Percentiles rank a stretch among this genome's conserved stretches.
These are phyloP conservation scores for Hymenoscyphus occultus DNA, from an alignment of 2,329 filamentous ascomycete species.

Conservation along the genomic window DNA sequence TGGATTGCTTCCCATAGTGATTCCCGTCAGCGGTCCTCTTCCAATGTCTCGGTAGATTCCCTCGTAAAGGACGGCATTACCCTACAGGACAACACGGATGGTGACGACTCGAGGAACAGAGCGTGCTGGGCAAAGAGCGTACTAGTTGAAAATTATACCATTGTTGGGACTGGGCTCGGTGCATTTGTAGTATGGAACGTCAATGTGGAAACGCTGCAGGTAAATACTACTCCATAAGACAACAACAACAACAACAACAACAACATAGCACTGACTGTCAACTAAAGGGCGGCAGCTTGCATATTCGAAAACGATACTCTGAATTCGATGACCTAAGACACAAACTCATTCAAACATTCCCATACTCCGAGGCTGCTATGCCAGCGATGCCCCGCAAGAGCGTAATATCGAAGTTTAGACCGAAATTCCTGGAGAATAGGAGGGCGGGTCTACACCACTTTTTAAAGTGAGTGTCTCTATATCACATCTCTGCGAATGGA, in stretches of 20 bases:
- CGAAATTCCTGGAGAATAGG: slow-evolving; percentile 81
- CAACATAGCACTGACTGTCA: too few species aligned
- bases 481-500: background rate
- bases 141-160: slow-evolving; percentile 53
- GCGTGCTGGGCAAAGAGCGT: slow-evolving; percentile 66
- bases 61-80: slow-evolving; percentile 55
- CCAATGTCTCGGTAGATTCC: slow-evolving; percentile 47
- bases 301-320: slow-evolving; percentile 75
- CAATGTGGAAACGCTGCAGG: slow-evolving; percentile 78
- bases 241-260: background rate
- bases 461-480: slow-evolving; percentile 65
- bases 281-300: slow-evolving; percentile 57
- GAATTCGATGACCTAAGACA: slow-evolving; percentile 84
- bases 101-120: slow-evolving; percentile 50
- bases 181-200: slow-evolving; percentile 96
- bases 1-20: slow-evolving; percentile 38
- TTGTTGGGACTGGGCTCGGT: slow-evolving; percentile 52
- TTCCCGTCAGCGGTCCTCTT: slow-evolving; percentile 35
- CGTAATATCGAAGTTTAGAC: slow-evolving; percentile 79
- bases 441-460: slow-evolving; percentile 86
- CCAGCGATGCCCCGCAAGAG: slow-evolving; percentile 91
- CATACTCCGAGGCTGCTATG: slow-evolving; percentile 78
- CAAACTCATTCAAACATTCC: slow-evolving; percentile 75
- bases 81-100: slow-evolving; percentile 53
- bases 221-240: slow-evolving; percentile 39